phyloP scores from a whole-genome alignment of 2,329 filamentous ascomycete species.

The Monilinia laxa region DNA sequence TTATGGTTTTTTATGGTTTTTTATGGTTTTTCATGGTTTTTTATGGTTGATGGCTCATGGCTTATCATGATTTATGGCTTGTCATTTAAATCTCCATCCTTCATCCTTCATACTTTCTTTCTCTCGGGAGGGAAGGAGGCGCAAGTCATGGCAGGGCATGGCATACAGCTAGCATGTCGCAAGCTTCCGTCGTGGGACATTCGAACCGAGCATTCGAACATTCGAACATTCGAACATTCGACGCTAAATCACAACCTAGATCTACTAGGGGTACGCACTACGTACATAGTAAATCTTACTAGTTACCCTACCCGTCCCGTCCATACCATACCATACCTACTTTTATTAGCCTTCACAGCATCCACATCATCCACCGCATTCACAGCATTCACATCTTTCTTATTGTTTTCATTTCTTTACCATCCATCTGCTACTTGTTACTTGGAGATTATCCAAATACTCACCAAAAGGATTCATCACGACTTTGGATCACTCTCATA shows the following conservation, averaged over 20 bases:
- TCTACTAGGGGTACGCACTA: background rate
- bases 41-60: too few species aligned
- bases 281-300: constrained; percentile 9
- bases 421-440: background rate
- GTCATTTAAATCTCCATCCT: background rate
- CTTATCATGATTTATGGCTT: background rate
- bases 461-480: background rate
- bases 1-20: too few species aligned
- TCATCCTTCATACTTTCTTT: background rate
- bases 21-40: too few species aligned
- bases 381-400: background rate
- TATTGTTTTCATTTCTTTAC: constrained; percentile 2
- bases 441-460: background rate
- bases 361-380: too few species aligned
- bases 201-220: too few species aligned
- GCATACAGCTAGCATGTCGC: background rate
- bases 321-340: too few species aligned
- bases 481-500: background rate
- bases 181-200: background rate
- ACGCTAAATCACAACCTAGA: too few species aligned
- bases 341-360: too few species aligned
- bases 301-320: background rate
- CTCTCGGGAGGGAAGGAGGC: background rate
- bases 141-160: constrained; percentile 1
- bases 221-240: too few species aligned